Evolutionary conservation across 768 basidiomycete species (phyloP).

Genomic region (Chlorophyllum brunneum): DNA sequence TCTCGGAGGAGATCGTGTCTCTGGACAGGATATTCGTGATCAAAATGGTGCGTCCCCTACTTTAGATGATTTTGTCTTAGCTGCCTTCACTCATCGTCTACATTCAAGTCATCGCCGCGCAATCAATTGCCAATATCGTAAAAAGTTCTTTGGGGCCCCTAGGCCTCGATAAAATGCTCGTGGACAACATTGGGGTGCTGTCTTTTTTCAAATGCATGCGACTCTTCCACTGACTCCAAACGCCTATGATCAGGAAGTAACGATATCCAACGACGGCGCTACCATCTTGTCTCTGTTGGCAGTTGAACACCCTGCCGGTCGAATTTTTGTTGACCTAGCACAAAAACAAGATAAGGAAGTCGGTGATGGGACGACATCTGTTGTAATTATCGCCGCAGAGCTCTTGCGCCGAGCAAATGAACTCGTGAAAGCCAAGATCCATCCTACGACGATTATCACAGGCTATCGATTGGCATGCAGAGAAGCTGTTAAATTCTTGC

Average conservation of each 20-base stretch:
- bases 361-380: slow-evolving; percentile 97
- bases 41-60: slow-evolving; percentile 75
- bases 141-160: slow-evolving; percentile 95
- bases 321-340: slow-evolving; percentile 96
- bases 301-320: slow-evolving; percentile 95
- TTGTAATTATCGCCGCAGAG: slow-evolving; percentile 98
- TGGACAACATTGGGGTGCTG: slow-evolving; percentile 94
- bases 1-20: slow-evolving; percentile 89
- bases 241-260: slow-evolving; percentile 75
- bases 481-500: slow-evolving; percentile 97
- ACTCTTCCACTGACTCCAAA: background rate
- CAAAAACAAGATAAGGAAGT: slow-evolving; percentile 99
- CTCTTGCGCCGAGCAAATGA: slow-evolving; percentile 95
- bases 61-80: slow-evolving; percentile 12
- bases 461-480: slow-evolving; percentile 95
- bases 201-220: background rate
- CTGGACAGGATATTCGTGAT: slow-evolving; percentile 94
- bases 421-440: slow-evolving; percentile 96
- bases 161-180: slow-evolving; percentile 95
- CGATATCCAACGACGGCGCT: slow-evolving; percentile 98
- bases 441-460: slow-evolving; percentile 98
- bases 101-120: slow-evolving; percentile 80
- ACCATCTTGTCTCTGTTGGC: slow-evolving; percentile 94
- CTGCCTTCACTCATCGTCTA: slow-evolving; percentile 6
- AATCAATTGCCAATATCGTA: slow-evolving; percentile 95